These are phyloP conservation scores for Polyporus arcularius DNA, from an alignment of 768 basidiomycete species.

Conservation along the genomic window DNA sequence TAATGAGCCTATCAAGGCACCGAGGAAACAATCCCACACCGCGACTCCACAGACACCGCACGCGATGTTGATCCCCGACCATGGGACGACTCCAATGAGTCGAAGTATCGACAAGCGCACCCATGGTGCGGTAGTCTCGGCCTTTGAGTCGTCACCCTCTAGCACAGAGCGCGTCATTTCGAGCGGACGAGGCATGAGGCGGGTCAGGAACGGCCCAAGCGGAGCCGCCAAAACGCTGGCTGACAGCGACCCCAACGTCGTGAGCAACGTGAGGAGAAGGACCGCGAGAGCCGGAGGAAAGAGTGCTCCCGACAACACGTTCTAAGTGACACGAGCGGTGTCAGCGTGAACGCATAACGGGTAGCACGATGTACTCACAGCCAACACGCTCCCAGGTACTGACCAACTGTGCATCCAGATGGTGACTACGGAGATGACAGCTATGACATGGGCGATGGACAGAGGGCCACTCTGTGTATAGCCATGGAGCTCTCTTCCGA, in stretches of 20 bases:
- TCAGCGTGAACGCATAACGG: constrained; percentile 14
- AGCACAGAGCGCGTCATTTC: constrained; percentile 83
- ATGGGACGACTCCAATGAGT: constrained; percentile 91
- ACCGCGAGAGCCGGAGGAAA: constrained; percentile 85
- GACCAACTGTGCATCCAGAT: constrained; percentile 99
- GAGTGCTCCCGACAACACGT: constrained; percentile 85
- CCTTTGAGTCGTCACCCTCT: constrained; percentile 59
- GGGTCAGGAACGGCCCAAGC: constrained; percentile 79
- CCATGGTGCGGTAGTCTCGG: constrained; percentile 52
- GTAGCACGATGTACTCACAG: constrained; percentile 53
- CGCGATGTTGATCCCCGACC: constrained; percentile 97
- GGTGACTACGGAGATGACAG: constrained; percentile 80
- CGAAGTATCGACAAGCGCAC: constrained; percentile 85
- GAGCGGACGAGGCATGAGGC: constrained; percentile 81
- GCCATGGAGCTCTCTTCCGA: constrained; percentile 73
- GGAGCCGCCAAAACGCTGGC: constrained; percentile 82
- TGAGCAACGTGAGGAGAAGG: constrained; percentile 77
- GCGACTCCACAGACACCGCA: constrained; percentile 89
- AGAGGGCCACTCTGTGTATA: constrained; percentile 72
- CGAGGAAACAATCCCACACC: constrained; percentile 72
- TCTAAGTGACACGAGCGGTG: constrained; percentile 46
- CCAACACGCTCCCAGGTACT: constrained; percentile 89
- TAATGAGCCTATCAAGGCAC: constrained; percentile 79
- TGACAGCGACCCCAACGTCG: constrained; percentile 82
- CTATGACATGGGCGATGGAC: constrained; percentile 75